Conservation (phyloP, 257 asterid genomes). For the Petrea volubilis region DNA sequence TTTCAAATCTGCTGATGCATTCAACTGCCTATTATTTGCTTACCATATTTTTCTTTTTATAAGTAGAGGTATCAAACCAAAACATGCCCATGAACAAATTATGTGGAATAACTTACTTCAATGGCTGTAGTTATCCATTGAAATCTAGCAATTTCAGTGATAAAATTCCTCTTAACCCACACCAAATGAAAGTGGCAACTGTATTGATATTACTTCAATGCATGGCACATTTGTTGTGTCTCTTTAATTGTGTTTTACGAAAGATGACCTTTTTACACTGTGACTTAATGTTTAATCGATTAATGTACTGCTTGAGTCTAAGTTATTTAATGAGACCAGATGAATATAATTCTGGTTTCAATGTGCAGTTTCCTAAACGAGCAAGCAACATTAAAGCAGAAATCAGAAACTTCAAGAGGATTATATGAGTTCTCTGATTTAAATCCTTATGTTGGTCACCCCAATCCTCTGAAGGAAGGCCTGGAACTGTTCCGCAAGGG, state of each 20-base stretch:
- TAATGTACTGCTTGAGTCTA: too few species aligned
- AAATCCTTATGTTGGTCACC: constrained; percentile 98
- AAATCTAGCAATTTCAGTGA: neutral
- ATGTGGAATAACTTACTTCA: neutral
- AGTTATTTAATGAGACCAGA: neutral
- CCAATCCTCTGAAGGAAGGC: constrained; percentile 97
- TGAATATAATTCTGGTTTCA: constrained; percentile 15
- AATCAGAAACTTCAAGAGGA: constrained; percentile 55
- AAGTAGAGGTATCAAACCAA: neutral
- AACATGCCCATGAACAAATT: constrained; percentile 10
- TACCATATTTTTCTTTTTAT: neutral
- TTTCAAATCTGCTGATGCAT: constrained; percentile 10
- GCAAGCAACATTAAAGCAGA: constrained; percentile 44
- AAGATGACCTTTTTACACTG: too few species aligned
- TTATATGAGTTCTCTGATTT: constrained; percentile 89
- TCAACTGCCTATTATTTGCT: neutral
- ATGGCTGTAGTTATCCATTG: neutral
- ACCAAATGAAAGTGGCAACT: neutral
- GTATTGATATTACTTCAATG: neutral
- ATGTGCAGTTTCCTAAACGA: constrained; percentile 51
- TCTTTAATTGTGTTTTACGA: constrained; percentile 1
- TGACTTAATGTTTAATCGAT: too few species aligned
- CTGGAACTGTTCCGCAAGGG: constrained; percentile 97
- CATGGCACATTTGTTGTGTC: neutral
- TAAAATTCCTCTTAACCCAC: neutral